These are phyloP conservation scores for Xylaria sp. DNA, from an alignment of 2,329 filamentous ascomycete genomes.

Conservation along the genomic window DNA sequence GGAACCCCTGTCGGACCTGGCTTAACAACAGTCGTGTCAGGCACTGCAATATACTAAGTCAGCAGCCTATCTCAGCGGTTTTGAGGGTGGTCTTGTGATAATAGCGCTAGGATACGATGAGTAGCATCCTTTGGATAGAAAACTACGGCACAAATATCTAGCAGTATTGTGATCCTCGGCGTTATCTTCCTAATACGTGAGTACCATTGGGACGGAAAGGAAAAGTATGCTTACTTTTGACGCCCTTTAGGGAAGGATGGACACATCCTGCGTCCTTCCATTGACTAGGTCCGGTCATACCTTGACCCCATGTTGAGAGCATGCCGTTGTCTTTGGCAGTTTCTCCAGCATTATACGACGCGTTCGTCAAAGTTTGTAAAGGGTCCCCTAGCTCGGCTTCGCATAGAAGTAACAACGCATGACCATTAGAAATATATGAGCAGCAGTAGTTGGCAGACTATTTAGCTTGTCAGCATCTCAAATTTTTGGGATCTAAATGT, in stretches of 20 bases:
- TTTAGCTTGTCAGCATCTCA: conserved; percentile 18
- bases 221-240: conserved; percentile 66
- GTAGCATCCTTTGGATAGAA: not conserved
- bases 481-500: not conserved
- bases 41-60: conserved; percentile 49
- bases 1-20: conserved; percentile 61
- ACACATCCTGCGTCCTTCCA: conserved; percentile 83
- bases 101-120: not conserved
- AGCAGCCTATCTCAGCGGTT: not conserved
- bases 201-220: not conserved
- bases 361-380: conserved; percentile 69
- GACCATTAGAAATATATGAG: conserved; percentile 69
- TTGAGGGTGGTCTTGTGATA: not conserved
- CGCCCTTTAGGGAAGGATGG: conserved; percentile 71
- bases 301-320: conserved; percentile 77
- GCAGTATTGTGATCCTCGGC: not conserved
- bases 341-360: conserved; percentile 72
- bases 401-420: conserved; percentile 82
- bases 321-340: conserved; percentile 69
- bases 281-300: conserved; percentile 68
- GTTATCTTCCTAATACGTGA: not conserved
- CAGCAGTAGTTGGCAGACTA: conserved; percentile 80
- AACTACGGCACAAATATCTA: not conserved
- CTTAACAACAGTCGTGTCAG: conserved; percentile 56
- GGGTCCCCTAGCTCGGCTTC: conserved; percentile 85